phyloP scores from a whole-genome alignment of 2,329 filamentous ascomycete species.

The Exophiala xenobiotica region DNA sequence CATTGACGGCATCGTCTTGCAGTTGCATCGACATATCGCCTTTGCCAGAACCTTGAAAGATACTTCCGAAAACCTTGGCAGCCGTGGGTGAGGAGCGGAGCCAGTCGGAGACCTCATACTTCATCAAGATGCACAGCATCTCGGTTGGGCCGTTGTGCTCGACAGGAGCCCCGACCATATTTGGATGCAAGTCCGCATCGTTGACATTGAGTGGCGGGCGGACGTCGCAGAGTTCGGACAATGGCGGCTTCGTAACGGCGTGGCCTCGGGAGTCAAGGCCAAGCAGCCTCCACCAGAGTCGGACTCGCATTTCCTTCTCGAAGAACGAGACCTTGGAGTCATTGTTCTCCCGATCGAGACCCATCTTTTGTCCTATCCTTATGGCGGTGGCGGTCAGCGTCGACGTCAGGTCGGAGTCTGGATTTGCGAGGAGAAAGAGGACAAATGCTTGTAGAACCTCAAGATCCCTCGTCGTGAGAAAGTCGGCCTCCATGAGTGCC shows the following conservation, averaged over 20 bases:
- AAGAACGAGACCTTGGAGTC: neutral
- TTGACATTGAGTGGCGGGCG: conserved; percentile 16
- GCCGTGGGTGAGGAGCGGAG: conserved; percentile 4
- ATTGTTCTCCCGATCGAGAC: neutral
- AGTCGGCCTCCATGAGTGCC: conserved; percentile 45
- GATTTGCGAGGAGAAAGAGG: neutral
- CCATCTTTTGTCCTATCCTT: neutral
- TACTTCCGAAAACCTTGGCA: conserved; percentile 4
- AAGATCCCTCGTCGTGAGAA: conserved; percentile 44
- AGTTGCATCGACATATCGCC: conserved; percentile 5
- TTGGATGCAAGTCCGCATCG: conserved; percentile 28
- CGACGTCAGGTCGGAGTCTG: neutral
- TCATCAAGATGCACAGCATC: conserved; percentile 28
- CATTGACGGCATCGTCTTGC: conserved; percentile 10
- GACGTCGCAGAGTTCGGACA: neutral
- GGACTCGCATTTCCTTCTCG: neutral
- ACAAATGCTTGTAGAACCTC: conserved; percentile 53
- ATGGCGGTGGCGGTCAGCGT: neutral
- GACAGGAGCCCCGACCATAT: conserved; percentile 24
- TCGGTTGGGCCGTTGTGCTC: conserved; percentile 33
- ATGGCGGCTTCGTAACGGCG: neutral
- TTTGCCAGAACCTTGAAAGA: conserved; percentile 4
- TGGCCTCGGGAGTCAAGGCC: neutral
- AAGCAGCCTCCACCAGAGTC: neutral
- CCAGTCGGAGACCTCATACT: conserved; percentile 7